Conservation (phyloP, 352 stramenopile species). For the Achlya hypogyna region DNA sequence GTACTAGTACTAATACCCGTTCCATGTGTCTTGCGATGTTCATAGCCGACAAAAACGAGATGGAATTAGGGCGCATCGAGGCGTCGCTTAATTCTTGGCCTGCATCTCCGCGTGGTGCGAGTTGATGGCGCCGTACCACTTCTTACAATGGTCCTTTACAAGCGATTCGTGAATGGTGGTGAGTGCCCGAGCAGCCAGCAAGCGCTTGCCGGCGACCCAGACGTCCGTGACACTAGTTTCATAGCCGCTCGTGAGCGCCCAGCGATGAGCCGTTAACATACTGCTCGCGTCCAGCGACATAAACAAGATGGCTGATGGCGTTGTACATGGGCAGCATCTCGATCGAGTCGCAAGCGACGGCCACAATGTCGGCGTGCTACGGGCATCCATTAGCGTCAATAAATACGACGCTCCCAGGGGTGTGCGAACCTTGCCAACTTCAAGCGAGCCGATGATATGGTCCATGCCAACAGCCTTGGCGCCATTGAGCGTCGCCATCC, state of each 20-base stretch:
- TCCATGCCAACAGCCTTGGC: conserved; percentile 76
- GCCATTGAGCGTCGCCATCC: conserved; percentile 87
- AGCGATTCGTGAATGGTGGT: conserved; percentile 58
- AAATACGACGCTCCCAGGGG: background rate
- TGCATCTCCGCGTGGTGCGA: conserved; percentile 43
- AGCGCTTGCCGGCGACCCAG: conserved; percentile 79
- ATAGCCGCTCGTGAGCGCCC: background rate
- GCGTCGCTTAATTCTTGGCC: conserved; percentile 11
- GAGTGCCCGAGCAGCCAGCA: conserved; percentile 60
- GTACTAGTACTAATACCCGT: no score
- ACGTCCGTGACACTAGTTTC: conserved; percentile 72
- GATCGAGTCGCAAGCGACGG: conserved; percentile 65
- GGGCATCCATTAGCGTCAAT: background rate
- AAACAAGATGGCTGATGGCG: conserved; percentile 80
- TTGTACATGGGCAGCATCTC: conserved; percentile 86
- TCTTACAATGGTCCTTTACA: conserved; percentile 48
- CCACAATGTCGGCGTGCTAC: conserved; percentile 65
- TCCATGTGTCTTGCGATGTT: no score
- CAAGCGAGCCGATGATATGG: conserved; percentile 72
- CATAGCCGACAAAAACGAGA: no score
- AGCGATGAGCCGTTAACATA: conserved; percentile 19
- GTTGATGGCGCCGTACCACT: conserved; percentile 50
- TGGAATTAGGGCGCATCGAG: no score
- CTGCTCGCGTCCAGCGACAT: conserved; percentile 70
- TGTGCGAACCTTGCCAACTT: conserved; percentile 51